Conservation (phyloP, 306 rosid genomes). For the Arachis hypogaea region DNA sequence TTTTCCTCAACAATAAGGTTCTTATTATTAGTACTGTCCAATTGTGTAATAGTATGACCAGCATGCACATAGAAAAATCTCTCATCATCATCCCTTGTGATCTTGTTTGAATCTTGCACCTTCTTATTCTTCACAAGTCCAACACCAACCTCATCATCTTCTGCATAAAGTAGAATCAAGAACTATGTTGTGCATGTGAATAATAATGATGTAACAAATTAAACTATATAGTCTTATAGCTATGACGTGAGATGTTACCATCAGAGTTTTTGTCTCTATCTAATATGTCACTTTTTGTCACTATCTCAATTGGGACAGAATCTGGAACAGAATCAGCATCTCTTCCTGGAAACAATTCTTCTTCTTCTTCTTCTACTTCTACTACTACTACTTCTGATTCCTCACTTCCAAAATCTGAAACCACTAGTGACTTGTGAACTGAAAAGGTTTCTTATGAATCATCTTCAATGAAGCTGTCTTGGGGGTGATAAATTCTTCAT, state of each 20-base stretch:
- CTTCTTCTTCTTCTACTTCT: background rate
- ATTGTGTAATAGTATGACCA: constrained; percentile 46
- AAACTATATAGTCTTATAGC: background rate
- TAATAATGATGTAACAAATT: constrained; percentile 45
- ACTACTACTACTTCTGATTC: constrained; percentile 5
- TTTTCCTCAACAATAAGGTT: constrained; percentile 51
- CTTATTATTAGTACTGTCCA: constrained; percentile 39
- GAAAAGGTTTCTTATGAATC: constrained; percentile 37
- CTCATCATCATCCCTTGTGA: constrained; percentile 63
- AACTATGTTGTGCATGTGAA: constrained; percentile 43
- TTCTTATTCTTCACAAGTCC: constrained; percentile 45
- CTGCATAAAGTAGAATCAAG: constrained; percentile 38
- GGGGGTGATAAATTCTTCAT: constrained; percentile 58
- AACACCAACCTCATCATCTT: constrained; percentile 23
- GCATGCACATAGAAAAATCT: constrained; percentile 40
- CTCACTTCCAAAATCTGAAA: constrained; percentile 50
- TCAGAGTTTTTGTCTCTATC: constrained; percentile 55
- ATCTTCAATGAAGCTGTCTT: constrained; percentile 52
- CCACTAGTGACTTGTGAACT: constrained; percentile 52
- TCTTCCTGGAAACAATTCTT: constrained; percentile 36
- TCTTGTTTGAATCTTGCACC: constrained; percentile 36
- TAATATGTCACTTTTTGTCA: constrained; percentile 55
- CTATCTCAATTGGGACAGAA: constrained; percentile 44
- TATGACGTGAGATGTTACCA: constrained; percentile 53
- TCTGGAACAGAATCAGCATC: constrained; percentile 56